Evolutionary conservation across 192 early-diverging fungal genomes (phyloP), one percentile per base, ranked within the genome.

Genomic region (Rhizophagus clarus): DNA sequence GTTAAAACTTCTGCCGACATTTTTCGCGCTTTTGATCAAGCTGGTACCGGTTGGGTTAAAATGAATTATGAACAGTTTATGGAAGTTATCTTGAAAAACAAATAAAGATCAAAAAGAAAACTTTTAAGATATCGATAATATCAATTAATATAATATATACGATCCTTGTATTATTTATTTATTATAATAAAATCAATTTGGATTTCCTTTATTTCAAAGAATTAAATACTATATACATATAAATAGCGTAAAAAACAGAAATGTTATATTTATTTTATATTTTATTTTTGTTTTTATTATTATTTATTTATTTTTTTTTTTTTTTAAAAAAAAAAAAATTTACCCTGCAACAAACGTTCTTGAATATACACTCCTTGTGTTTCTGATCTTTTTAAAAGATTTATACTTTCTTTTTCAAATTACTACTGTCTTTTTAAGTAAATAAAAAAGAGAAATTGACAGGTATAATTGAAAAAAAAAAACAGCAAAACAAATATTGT

Each of bases 1-100:
- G 81, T 92, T 74, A 86, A 82, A 79, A 87, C 85, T 4, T 81
- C 91, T 75, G 90, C 90, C 31, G 87, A 91, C 5, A 77, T 89
- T 22, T 92, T 92, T 84, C 83, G 85, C 60, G 76, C 81, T 42
- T 72, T 87, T 60, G 90, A 92, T 79, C 77, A 84, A 45, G 85
- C 90, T 80, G 61, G 85, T 74, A 82, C 87, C 72, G 90, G 90
- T 42, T 89, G 88, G 84, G 86, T 86, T 45, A 84, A 86, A 72
- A 84, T 92, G 70, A 87, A 83, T 83, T 91, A 90, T 79, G 88
- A 90, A 24, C 70, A 81, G 45, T 29, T 75, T 31, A 34, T 77
- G 80, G 67, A 77, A 61, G 61, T 71, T 37, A 37, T 81, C 11
- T 1, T 56, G 3, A 75, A 74, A 67, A 71, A 77, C 31, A 9